phyloP scores from a whole-genome alignment of 1,139 yeast species.

The Wickerhamomyces sp. region DNA sequence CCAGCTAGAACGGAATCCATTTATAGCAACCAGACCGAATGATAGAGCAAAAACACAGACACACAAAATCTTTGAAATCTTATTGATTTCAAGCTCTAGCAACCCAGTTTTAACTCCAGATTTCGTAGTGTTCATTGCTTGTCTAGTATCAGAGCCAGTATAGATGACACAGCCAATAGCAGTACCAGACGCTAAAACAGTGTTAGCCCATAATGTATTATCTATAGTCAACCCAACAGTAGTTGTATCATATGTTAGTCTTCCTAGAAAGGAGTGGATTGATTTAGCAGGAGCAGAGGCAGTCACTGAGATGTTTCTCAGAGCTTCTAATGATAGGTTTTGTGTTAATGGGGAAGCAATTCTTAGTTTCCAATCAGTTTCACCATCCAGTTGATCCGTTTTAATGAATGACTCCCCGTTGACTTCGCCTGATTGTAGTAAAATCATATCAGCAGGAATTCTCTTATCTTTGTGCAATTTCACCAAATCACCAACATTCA shows the following conservation, averaged over 20 bases:
- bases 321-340: conserved; percentile 38
- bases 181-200: conserved; percentile 91
- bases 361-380: conserved; percentile 96
- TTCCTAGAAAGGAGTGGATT: conserved; percentile 79
- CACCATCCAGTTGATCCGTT: conserved; percentile 98
- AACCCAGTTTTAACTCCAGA: conserved; percentile 91
- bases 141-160: conserved; percentile 92
- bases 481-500: conserved; percentile 87
- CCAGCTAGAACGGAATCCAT: conserved; percentile 78
- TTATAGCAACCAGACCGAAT: conserved; percentile 68
- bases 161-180: conserved; percentile 85
- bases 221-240: conserved; percentile 74
- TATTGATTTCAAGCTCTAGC: conserved; percentile 85
- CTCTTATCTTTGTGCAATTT: conserved; percentile 75
- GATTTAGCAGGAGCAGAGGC: conserved; percentile 80
- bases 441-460: conserved; percentile 87
- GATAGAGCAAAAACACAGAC: conserved; percentile 79
- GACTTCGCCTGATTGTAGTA: conserved; percentile 77
- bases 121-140: conserved; percentile 85
- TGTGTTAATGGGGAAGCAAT: conserved; percentile 76
- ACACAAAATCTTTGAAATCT: conserved; percentile 82
- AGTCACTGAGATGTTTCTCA: conserved; percentile 47
- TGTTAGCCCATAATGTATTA: conserved; percentile 96
- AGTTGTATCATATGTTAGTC: conserved; percentile 49
- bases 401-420: conserved; percentile 90